phyloP scores from a whole-genome alignment of 768 basidiomycete genomes.

The Tricholoma flavovirens region DNA sequence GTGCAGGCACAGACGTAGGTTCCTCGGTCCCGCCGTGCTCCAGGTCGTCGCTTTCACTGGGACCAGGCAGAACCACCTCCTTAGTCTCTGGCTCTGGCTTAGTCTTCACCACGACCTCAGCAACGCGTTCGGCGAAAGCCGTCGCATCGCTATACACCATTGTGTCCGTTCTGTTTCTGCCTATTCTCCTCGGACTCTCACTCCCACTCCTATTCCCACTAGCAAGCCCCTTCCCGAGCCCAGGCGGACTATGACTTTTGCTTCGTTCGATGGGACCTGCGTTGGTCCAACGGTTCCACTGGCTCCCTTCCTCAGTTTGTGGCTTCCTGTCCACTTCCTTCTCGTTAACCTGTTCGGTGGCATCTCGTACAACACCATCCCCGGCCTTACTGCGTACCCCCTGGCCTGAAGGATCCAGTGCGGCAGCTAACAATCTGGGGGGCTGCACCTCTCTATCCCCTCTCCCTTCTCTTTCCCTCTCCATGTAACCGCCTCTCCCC shows the following conservation, averaged over 20 bases:
- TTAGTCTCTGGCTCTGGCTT: constrained; percentile 1
- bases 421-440: constrained; percentile 35
- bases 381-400: not conserved
- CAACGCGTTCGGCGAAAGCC: constrained; percentile 15
- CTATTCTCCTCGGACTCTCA: constrained; percentile 40
- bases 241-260: constrained; percentile 19
- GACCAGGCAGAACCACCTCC: not conserved
- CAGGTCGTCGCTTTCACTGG: not conserved
- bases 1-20: not conserved
- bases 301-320: not conserved
- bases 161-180: constrained; percentile 63
- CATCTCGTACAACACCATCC: not conserved
- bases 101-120: constrained; percentile 26
- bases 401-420: constrained; percentile 25
- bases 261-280: constrained; percentile 6
- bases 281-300: not conserved
- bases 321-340: constrained; percentile 3
- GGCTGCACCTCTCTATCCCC: constrained; percentile 26
- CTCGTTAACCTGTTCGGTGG: not conserved
- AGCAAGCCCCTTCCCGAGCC: constrained; percentile 19
- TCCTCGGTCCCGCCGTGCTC: not conserved
- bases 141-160: constrained; percentile 57
- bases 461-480: constrained; percentile 17
- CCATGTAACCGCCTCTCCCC: constrained; percentile 4
- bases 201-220: constrained; percentile 33